Percentiles rank a stretch among this genome's conserved stretches.
Evolutionary conservation across 2,329 filamentous ascomycete genomes (phyloP).

Genomic region (Stromatinia cepivora): DNA sequence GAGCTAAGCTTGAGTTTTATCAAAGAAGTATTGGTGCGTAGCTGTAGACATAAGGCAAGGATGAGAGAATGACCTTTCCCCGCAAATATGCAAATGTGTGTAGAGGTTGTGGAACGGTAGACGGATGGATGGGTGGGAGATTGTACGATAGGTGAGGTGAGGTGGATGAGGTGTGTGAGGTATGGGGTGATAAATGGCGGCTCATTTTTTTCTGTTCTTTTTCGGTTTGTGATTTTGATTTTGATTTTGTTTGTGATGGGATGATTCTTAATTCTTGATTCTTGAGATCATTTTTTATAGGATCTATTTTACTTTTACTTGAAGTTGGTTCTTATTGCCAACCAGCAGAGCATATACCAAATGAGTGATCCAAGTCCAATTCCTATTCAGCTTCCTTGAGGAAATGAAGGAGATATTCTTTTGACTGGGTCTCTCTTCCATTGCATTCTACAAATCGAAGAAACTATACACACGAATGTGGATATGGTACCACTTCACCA

Average conservation of each 20-base stretch:
- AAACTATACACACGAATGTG: conserved; percentile 30
- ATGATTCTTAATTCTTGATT: not conserved
- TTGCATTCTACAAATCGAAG: not conserved
- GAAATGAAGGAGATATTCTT: conserved; percentile 39
- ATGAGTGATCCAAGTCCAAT: not conserved
- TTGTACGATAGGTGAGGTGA: not conserved
- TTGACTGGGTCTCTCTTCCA: conserved; percentile 27
- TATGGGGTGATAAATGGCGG: not conserved
- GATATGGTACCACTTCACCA: conserved; percentile 36
- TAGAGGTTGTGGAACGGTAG: not conserved
- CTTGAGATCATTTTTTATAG: not conserved
- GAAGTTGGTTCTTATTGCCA: not conserved
- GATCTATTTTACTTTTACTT: not conserved
- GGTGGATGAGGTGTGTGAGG: not conserved
- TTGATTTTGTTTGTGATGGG: not conserved
- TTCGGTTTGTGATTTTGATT: not conserved
- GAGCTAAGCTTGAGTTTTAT: too few relatives aligned
- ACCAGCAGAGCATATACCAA: not conserved
- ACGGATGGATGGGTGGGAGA: not conserved
- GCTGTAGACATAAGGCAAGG: not conserved
- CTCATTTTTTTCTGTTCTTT: not conserved
- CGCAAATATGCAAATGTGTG: not conserved
- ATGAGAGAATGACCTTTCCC: not conserved
- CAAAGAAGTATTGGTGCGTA: not conserved
- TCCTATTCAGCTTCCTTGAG: conserved; percentile 33